Evolutionary conservation across 139 green algal species (phyloP).

Genomic region (Microglena sp.): DNA sequence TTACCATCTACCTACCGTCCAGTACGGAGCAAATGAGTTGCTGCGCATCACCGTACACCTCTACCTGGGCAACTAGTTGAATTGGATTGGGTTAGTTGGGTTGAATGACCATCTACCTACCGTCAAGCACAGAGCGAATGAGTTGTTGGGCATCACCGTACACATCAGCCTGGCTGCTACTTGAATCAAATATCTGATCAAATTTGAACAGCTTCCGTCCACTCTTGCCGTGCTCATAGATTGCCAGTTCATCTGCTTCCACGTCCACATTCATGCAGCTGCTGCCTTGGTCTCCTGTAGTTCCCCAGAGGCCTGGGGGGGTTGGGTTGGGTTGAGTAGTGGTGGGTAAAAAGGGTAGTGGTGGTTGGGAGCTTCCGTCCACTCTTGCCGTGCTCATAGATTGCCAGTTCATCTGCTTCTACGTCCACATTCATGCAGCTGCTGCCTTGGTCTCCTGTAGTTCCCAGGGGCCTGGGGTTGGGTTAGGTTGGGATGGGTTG

Average conservation of each 20-base stretch:
- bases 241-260: constrained; percentile 22
- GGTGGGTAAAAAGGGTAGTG: no score
- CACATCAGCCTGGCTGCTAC: constrained; percentile 56
- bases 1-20: no score
- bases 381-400: constrained; percentile 32
- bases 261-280: neutral
- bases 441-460: neutral
- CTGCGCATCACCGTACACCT: no score
- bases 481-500: no score
- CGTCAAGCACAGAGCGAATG: no score
- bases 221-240: constrained; percentile 32
- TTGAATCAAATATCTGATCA: constrained; percentile 66
- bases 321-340: no score
- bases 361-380: constrained; percentile 55
- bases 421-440: neutral
- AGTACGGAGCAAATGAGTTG: no score
- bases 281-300: neutral
- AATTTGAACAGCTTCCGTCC: constrained; percentile 65
- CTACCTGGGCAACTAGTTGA: no score
- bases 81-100: no score
- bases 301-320: constrained; percentile 51
- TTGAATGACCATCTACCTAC: no score
- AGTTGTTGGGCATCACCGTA: constrained; percentile 78
- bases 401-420: constrained; percentile 22
- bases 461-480: constrained; percentile 51